Conservation (phyloP, 257 asterid genomes). For the Scutellaria baicalensis region DNA sequence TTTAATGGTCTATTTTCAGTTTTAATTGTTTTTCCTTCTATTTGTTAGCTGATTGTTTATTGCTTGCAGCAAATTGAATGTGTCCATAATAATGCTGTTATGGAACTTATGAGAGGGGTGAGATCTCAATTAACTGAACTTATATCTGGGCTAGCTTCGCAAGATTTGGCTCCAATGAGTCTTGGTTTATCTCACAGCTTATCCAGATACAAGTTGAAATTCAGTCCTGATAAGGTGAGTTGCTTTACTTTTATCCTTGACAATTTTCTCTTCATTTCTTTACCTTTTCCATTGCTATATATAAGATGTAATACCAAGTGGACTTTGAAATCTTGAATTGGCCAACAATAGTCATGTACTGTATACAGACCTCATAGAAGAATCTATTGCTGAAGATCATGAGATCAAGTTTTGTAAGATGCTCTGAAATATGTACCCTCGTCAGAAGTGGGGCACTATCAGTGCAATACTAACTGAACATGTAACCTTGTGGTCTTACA, state of each 20-base stretch:
- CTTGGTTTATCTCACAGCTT: constrained; percentile 87
- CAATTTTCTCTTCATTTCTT: neutral
- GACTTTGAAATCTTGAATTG: neutral
- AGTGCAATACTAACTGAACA: neutral
- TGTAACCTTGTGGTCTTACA: neutral
- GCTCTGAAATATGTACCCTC: neutral
- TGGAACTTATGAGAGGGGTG: constrained; percentile 89
- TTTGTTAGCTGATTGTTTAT: neutral
- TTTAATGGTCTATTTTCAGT: neutral
- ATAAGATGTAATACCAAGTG: neutral
- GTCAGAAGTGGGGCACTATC: neutral
- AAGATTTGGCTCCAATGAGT: constrained; percentile 93
- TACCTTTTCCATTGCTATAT: neutral
- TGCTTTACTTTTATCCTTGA: neutral
- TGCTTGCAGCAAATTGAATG: constrained; percentile 71
- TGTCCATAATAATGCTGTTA: constrained; percentile 67
- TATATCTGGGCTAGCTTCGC: constrained; percentile 69
- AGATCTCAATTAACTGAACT: constrained; percentile 76
- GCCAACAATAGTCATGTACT: neutral
- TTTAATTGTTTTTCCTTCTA: neutral
- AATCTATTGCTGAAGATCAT: neutral
- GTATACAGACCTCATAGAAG: neutral
- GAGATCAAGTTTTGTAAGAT: neutral
- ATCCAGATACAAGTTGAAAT: constrained; percentile 76
- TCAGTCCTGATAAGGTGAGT: constrained; percentile 80